Base-by-base conservation (phyloP, 75 land plant species). In the Cryptomeria japonica region DNA sequence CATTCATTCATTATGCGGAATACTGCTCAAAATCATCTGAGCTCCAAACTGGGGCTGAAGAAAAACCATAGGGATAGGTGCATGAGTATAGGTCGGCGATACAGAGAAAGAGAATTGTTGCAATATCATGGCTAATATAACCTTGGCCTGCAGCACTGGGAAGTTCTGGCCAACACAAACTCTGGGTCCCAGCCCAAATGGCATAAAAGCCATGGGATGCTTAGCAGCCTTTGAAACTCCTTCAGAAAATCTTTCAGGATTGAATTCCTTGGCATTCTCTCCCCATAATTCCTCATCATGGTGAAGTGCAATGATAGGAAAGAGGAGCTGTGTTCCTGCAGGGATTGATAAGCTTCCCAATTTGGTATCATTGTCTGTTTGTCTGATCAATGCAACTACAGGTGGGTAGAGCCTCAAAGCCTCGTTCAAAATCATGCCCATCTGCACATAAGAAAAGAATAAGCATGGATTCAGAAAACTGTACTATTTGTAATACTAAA, bases 101-200 rank as follows among this genome's bases (percentile, higher is more conserved):
- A 94, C 78, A 61, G 88, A 72, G n/a, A 94, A 88, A 3, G 87
- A 85, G 86, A 92, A 95, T 0, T 86, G 76, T 44, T 88, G 93
- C 11, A 95, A 84, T 64, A 91, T 90, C 94, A 91, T 92, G 55
- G 91, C 84, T 32, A 94, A 41, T 1, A 89, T 90, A 51, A 92
- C 31, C 89, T 94, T 94, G 3, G 93, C 90, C 83, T 95, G 95
- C 10, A 89, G 38, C 88, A 95, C 55, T 0, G 95, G 94, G 39
- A 92, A 94, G 76, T 88, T 89, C 85, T 94, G 94, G 3, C 93
- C 96, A 22, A 94, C 86, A 88, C 96, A 95, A 83, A 89, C 87
- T 41, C 95, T 58, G 28, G 93, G 96, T 0, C 96, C 96, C 85
- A 91, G 51, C 31, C 94, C 90, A 44, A 95, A 95, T 25, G 94